Evolutionary conservation across 169 alveolate genomes (phyloP), one percentile per base, ranked within the genome.

Genomic region (Plasmodium knowlesi): DNA sequence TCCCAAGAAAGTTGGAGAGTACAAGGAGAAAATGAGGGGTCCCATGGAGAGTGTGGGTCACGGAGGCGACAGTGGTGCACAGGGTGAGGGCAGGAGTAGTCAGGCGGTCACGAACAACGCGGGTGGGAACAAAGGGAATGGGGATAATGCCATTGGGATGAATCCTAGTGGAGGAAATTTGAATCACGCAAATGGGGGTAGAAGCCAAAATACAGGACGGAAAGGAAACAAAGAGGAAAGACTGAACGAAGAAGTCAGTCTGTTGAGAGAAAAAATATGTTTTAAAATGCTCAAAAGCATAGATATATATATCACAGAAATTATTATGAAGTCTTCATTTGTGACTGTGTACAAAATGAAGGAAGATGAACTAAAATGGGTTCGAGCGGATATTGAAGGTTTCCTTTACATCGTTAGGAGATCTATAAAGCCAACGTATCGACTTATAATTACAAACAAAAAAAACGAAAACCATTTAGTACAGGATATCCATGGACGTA

Each of bases 341-440:
- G 97, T 96, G 2, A 95, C 97, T 0, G 96, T 93, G 5, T 96
- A 96, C 73, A 93, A 92, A 57, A 88, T 96, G 92, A 92, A 82
- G 28, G 93, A 89, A 70, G 70, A 46, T 81, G 92, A 81, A 94
- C 8, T 90, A 72, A 96, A 96, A 81, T 96, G 97, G 97, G 92
- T 32, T 6, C 82, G 97, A 53, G 95, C 95, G 32, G 97, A 85
- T 30, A 85, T 96, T n/a, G 97, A 96, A 46, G 97, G 97, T 5
- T 95, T 95, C 57, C 81, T 96, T 28, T 96, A 94, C 70, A 53
- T 96, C 32, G 92, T 96, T 12, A 79, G 72, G 67, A 94, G 97
- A 30, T 61, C 94, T 1, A 43, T 46, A 3, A 93, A 73, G 37
- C 96, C 96, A 5, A 30, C 28, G 34, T 54, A 92, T 57, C 83